Percentiles rank a stretch among this genome's conserved stretches.
Evolutionary conservation across 495 filamentous ascomycete genomes (phyloP).

Genomic region (Xylaria sp.): DNA sequence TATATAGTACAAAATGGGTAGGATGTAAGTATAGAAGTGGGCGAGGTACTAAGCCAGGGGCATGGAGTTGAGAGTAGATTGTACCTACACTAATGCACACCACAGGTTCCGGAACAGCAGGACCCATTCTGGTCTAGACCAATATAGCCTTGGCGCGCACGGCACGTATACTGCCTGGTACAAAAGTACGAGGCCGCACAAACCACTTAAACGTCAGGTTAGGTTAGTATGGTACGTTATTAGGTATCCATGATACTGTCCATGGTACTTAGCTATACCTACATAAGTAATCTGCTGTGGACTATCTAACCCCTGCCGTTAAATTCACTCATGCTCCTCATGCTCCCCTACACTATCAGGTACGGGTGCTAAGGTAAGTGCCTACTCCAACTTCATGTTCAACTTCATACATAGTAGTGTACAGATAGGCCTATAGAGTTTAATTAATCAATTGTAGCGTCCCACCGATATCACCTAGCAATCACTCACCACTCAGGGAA

Average conservation of each 20-base stretch:
- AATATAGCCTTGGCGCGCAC: constrained; percentile 6
- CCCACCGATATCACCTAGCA: no score
- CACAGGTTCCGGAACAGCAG: constrained; percentile 10
- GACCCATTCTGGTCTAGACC: constrained; percentile 26
- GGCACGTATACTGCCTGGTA: background rate
- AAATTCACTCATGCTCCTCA: no score
- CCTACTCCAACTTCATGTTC: background rate
- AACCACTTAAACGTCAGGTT: constrained; percentile 12
- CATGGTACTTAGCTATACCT: background rate
- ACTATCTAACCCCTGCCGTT: background rate
- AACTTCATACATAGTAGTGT: background rate
- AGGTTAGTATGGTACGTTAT: constrained; percentile 13
- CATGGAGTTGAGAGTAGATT: no score
- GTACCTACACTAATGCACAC: no score
- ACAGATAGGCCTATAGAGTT: no score
- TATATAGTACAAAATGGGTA: no score
- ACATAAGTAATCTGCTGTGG: background rate
- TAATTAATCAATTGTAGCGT: no score
- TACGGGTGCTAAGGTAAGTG: no score
- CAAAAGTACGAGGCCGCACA: constrained; percentile 1
- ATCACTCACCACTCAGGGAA: background rate
- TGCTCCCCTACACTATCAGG: background rate
- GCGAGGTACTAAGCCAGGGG: no score
- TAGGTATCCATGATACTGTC: background rate
- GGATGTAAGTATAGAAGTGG: no score